Conservation (phyloP, 2,329 filamentous ascomycete genomes). For the Cercospora berteroae region DNA sequence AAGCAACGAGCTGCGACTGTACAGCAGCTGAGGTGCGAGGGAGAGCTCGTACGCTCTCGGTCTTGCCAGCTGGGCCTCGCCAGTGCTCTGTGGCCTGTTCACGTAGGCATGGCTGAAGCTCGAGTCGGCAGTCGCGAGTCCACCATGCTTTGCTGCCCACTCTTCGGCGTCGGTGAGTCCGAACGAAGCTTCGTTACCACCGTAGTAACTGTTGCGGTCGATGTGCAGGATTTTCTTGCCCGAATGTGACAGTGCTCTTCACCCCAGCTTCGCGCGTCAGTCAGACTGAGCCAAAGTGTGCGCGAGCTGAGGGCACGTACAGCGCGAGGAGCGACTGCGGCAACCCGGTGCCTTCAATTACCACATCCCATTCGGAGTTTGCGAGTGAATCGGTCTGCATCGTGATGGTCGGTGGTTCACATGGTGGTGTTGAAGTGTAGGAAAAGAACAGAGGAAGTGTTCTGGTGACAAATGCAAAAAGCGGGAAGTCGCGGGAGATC, state of each 20-base stretch:
- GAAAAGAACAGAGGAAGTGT: background rate
- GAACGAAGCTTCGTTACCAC: conserved; percentile 79
- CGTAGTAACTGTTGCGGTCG: conserved; percentile 85
- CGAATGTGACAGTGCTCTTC: conserved; percentile 86
- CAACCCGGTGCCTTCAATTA: conserved; percentile 54
- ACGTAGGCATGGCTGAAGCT: conserved; percentile 38
- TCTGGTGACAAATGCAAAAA: background rate
- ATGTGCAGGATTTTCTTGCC: conserved; percentile 88
- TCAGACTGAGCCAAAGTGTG: conserved; percentile 50
- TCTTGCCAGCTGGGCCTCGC: conserved; percentile 48
- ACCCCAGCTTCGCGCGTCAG: conserved; percentile 60
- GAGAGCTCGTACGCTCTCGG: conserved; percentile 79
- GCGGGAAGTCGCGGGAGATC: conserved; percentile 11
- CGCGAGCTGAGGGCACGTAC: conserved; percentile 41
- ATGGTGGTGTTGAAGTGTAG: conserved; percentile 4
- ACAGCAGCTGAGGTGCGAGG: conserved; percentile 81
- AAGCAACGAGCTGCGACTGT: conserved; percentile 75
- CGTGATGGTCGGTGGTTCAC: conserved; percentile 3
- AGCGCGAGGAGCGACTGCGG: conserved; percentile 54
- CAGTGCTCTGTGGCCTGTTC: conserved; percentile 30
- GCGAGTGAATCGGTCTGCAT: conserved; percentile 50
- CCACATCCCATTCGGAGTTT: conserved; percentile 52
- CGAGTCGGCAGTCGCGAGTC: background rate
- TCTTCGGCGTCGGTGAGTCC: conserved; percentile 76
- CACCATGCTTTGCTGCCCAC: conserved; percentile 59